These are phyloP conservation scores for Hymenoscyphus albidus DNA, from an alignment of 2,329 filamentous ascomycete species.

Conservation along the genomic window DNA sequence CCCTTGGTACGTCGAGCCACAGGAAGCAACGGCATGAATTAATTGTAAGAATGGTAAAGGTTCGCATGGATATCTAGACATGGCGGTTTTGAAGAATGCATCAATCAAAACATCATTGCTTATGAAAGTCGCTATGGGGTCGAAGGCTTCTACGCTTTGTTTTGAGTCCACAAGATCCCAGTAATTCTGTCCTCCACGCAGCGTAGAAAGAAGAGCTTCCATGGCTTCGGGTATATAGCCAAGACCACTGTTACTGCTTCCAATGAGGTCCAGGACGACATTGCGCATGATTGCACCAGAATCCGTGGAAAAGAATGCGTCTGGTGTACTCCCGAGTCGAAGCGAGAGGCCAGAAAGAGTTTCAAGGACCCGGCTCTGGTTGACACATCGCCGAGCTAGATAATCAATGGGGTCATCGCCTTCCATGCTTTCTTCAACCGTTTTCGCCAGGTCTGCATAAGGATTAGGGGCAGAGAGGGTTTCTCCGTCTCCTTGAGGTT, in stretches of 20 bases:
- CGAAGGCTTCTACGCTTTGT: conserved; percentile 17
- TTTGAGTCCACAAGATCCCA: conserved; percentile 32
- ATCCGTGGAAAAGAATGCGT: conserved; percentile 38
- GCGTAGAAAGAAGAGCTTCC: conserved; percentile 31
- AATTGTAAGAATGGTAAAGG: conserved; percentile 72
- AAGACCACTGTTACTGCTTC: conserved; percentile 28
- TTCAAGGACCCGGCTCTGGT: conserved; percentile 45
- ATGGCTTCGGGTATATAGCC: conserved; percentile 37
- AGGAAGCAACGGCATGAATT: conserved; percentile 61
- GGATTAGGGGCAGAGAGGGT: conserved; percentile 16
- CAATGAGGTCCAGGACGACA: conserved; percentile 35
- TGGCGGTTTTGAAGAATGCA: conserved; percentile 49
- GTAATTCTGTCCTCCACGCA: conserved; percentile 31
- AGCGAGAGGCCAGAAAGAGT: conserved; percentile 43
- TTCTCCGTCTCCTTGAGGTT: conserved; percentile 31
- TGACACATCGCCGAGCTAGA: conserved; percentile 45
- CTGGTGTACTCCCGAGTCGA: conserved; percentile 37
- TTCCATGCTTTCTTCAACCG: conserved; percentile 37
- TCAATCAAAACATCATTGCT: conserved; percentile 45
- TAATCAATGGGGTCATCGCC: conserved; percentile 42
- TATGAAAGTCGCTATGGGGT: conserved; percentile 47
- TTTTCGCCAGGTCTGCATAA: conserved; percentile 45
- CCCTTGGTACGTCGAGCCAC: conserved; percentile 35
- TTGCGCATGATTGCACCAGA: conserved; percentile 38
- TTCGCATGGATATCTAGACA: conserved; percentile 81